A percentile compares a stretch with the other conserved stretches of the same genome.
Conservation (phyloP, 352 stramenopile species). For the Phytophthora europaea region DNA sequence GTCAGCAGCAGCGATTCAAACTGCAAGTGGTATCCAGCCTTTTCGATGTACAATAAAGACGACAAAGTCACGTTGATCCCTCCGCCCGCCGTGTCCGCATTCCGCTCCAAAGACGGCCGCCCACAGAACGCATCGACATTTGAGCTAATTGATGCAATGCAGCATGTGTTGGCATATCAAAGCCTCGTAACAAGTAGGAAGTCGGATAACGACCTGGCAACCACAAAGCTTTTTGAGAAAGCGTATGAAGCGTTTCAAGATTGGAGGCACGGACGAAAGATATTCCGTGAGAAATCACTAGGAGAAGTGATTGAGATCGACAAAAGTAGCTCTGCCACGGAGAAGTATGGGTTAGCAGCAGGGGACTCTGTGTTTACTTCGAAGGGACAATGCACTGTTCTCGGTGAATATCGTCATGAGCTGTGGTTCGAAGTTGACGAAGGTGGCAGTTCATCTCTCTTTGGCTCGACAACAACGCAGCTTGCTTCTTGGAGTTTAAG, state of each 20-base stretch:
- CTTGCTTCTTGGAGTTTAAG: constrained; percentile 60
- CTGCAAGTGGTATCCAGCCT: constrained; percentile 87
- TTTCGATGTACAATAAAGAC: constrained; percentile 95
- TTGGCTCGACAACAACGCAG: constrained; percentile 3
- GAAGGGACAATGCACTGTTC: constrained; percentile 65
- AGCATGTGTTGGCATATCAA: constrained; percentile 39
- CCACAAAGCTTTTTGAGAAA: constrained; percentile 30
- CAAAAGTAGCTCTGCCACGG: constrained; percentile 27
- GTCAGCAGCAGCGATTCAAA: constrained; percentile 1
- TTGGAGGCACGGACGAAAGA: constrained; percentile 36
- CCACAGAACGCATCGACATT: constrained; percentile 56
- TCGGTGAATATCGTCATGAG: constrained; percentile 70
- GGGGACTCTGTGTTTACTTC: constrained; percentile 73
- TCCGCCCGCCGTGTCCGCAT: constrained; percentile 24
- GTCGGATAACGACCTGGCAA: neutral
- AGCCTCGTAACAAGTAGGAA: constrained; percentile 1
- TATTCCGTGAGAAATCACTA: constrained; percentile 49
- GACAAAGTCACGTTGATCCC: constrained; percentile 85
- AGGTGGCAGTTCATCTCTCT: constrained; percentile 15
- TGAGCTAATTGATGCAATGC: constrained; percentile 43
- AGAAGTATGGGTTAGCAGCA: constrained; percentile 50
- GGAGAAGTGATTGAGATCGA: constrained; percentile 51
- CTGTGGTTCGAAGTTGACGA: constrained; percentile 75
- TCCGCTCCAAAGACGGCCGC: constrained; percentile 3
- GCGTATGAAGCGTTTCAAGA: constrained; percentile 38